Evolutionary conservation across 768 basidiomycete genomes (phyloP).

Genomic region (Phanerodontia chrysosporium): DNA sequence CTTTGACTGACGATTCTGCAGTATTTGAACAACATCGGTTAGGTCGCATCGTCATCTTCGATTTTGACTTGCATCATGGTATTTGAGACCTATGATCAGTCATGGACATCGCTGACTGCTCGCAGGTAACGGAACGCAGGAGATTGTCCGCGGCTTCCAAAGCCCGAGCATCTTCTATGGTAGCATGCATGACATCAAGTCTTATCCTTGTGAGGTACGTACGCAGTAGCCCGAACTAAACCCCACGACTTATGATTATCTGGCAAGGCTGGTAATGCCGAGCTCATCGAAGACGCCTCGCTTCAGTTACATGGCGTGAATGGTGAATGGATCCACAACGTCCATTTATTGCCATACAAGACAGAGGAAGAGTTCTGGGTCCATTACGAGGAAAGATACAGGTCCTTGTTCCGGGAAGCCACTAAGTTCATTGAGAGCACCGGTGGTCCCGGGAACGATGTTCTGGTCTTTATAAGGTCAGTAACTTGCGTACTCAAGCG

Average conservation of each 20-base stretch:
- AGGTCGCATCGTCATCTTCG: conserved; percentile 78
- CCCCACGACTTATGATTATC: not conserved
- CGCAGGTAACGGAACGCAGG: conserved; percentile 90
- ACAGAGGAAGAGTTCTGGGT: conserved; percentile 75
- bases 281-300: conserved; percentile 82
- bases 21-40: conserved; percentile 79
- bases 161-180: conserved; percentile 80
- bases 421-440: conserved; percentile 67
- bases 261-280: conserved; percentile 71
- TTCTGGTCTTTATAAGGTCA: conserved; percentile 83
- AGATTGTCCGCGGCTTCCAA: conserved; percentile 86
- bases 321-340: conserved; percentile 83
- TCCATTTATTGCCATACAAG: conserved; percentile 73
- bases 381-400: conserved; percentile 61
- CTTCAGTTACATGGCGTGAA: conserved; percentile 70
- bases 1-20: conserved; percentile 24
- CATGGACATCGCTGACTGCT: not conserved
- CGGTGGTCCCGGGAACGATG: conserved; percentile 58
- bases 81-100: conserved; percentile 8
- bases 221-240: not conserved
- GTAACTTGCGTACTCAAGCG: conserved; percentile 5
- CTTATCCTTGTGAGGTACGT: conserved; percentile 85
- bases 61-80: conserved; percentile 93
- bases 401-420: conserved; percentile 60
- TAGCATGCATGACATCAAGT: conserved; percentile 89